Conservation (phyloP, 2,329 filamentous ascomycete species). For the Oidium heveae region DNA sequence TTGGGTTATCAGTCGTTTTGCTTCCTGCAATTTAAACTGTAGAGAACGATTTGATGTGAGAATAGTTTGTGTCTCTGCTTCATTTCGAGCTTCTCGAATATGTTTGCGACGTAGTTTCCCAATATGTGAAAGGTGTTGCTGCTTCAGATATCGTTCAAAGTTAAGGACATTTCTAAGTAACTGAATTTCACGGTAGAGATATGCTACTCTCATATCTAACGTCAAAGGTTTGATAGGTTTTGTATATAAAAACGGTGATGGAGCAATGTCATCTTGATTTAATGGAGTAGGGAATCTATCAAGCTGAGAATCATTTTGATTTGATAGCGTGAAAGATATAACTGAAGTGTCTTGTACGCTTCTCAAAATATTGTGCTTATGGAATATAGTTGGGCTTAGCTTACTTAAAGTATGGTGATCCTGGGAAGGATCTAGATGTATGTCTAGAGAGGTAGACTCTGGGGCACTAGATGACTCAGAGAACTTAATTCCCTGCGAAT, state of each 20-base stretch:
- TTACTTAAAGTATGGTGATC: background rate
- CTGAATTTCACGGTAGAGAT: conserved; percentile 49
- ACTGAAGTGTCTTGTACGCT: conserved; percentile 29
- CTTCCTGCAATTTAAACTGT: conserved; percentile 46
- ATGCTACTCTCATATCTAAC: conserved; percentile 18
- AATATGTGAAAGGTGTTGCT: conserved; percentile 62
- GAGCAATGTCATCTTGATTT: conserved; percentile 6
- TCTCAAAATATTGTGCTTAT: conserved; percentile 29
- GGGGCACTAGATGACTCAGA: background rate
- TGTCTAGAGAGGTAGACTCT: background rate
- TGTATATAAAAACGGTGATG: conserved; percentile 11
- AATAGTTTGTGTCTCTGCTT: conserved; percentile 61
- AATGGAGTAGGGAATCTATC: conserved; percentile 12
- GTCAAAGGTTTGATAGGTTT: conserved; percentile 6
- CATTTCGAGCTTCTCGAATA: conserved; percentile 50
- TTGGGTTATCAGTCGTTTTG: conserved; percentile 43
- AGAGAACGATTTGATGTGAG: conserved; percentile 52
- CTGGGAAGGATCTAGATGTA: background rate
- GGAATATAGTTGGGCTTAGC: conserved; percentile 26
- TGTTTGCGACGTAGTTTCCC: conserved; percentile 52
- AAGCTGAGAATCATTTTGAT: conserved; percentile 9
- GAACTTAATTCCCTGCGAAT: background rate
- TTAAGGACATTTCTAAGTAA: conserved; percentile 56
- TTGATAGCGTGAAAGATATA: conserved; percentile 16
- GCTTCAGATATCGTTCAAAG: conserved; percentile 63